Evolutionary conservation across 768 basidiomycete species (phyloP).

Genomic region (Inosperma sp.): DNA sequence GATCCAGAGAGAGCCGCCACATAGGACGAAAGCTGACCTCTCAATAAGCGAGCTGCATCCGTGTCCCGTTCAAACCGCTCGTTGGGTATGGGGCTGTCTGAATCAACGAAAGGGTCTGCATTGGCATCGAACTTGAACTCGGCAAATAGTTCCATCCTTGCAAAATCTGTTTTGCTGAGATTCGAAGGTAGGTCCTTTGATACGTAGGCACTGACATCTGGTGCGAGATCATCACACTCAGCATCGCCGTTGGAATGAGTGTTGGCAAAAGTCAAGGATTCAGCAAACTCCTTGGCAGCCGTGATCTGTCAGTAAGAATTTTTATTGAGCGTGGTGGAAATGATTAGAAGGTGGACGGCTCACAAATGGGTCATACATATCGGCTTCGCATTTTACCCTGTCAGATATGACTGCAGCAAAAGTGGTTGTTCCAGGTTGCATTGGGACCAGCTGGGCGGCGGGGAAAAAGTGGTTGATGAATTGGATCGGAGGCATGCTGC

Average conservation of each 20-base stretch:
- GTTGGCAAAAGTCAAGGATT: background rate
- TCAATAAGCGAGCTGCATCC: no score
- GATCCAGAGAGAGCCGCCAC: slow-evolving; percentile 16
- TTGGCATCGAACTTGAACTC: background rate
- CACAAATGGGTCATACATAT: background rate
- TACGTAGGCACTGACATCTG: background rate
- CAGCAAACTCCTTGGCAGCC: background rate
- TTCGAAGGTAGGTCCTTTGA: background rate
- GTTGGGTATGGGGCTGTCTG: background rate
- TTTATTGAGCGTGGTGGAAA: background rate
- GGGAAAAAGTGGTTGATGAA: background rate
- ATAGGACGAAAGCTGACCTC: slow-evolving; percentile 24
- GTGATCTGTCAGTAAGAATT: background rate
- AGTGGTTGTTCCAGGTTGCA: no score
- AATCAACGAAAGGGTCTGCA: background rate
- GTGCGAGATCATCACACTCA: background rate
- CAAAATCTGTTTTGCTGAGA: background rate
- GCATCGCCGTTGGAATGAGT: background rate
- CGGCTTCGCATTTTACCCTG: background rate
- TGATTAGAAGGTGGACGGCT: background rate
- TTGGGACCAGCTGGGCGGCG: no score
- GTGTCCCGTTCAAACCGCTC: background rate
- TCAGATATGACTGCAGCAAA: no score
- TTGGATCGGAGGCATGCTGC: background rate
- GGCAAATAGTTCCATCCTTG: background rate